A percentile compares a stretch with the other conserved stretches of the same genome.
These are phyloP conservation scores for Saccharomycopsis guyanensis DNA, from an alignment of 805 yeast genomes.

Conservation along the genomic window DNA sequence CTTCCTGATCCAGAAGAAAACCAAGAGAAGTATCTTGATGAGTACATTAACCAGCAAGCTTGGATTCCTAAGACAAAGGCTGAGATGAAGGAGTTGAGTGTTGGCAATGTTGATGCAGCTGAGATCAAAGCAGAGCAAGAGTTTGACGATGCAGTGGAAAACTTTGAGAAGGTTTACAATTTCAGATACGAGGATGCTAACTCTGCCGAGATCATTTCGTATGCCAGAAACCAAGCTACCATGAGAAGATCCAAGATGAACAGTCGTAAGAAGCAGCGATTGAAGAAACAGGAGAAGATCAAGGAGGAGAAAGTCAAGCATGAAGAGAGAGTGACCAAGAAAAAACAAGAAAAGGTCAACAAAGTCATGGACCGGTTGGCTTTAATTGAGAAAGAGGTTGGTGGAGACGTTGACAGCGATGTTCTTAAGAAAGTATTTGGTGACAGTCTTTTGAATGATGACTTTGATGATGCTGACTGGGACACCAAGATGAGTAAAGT, in stretches of 20 bases:
- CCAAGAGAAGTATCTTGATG: conserved; percentile 62
- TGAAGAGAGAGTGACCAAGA: conserved; percentile 56
- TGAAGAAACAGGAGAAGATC: conserved; percentile 51
- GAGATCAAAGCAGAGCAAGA: conserved; percentile 69
- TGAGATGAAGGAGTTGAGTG: conserved; percentile 38
- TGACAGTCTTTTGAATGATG: conserved; percentile 71
- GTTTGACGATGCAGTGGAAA: conserved; percentile 86
- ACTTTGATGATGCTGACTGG: conserved; percentile 89
- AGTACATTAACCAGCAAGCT: conserved; percentile 68
- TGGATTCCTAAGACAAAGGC: conserved; percentile 80
- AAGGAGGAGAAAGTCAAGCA: conserved; percentile 44
- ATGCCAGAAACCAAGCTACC: conserved; percentile 92
- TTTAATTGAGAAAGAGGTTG: conserved; percentile 60
- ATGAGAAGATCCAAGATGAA: conserved; percentile 72
- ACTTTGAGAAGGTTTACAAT: conserved; percentile 87
- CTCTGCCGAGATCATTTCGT: conserved; percentile 84
- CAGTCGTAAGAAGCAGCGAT: conserved; percentile 76
- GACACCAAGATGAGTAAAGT: conserved; percentile 77
- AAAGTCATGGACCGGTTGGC: conserved; percentile 65
- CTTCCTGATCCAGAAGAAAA: conserved; percentile 65
- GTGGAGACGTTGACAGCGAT: conserved; percentile 53
- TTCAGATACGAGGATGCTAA: conserved; percentile 91
- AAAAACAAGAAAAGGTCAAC: conserved; percentile 69
- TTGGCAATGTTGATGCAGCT: conserved; percentile 27
- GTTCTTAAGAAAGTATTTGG: conserved; percentile 60